Percentiles rank a stretch among this genome's conserved stretches.
phyloP scores from a whole-genome alignment of 2,329 filamentous ascomycete genomes.

The Blastomyces parvus region DNA sequence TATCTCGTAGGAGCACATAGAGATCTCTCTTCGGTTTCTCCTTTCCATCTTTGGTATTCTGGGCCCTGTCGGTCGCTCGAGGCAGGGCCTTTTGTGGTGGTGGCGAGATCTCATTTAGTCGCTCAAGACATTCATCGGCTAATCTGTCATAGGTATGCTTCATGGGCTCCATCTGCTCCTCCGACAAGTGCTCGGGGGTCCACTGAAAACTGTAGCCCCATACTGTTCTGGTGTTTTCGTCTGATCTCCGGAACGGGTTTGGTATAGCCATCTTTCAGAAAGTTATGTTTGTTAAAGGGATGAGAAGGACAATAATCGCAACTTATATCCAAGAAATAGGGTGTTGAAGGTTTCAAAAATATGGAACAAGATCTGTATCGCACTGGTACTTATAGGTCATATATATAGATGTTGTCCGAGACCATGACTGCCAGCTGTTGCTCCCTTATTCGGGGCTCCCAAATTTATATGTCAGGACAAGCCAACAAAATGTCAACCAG shows the following conservation, averaged over 20 bases:
- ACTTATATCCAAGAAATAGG: too few relatives aligned
- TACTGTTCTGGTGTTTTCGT: constrained; percentile 22
- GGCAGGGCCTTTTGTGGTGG: constrained; percentile 21
- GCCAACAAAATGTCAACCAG: neutral
- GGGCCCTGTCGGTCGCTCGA: constrained; percentile 12
- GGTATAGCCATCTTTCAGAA: constrained; percentile 21
- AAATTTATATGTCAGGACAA: neutral
- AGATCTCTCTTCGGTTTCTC: constrained; percentile 45
- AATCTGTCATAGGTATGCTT: constrained; percentile 60
- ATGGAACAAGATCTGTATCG: neutral
- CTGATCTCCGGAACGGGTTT: constrained; percentile 22
- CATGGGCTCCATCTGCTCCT: constrained; percentile 50
- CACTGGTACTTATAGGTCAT: neutral
- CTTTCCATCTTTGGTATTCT: neutral
- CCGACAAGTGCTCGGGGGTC: constrained; percentile 54
- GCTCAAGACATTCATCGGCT: constrained; percentile 55
- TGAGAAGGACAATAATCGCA: neutral
- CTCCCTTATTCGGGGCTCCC: neutral
- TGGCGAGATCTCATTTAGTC: constrained; percentile 53
- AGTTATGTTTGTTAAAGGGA: neutral
- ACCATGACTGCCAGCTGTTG: neutral
- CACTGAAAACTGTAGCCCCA: constrained; percentile 64
- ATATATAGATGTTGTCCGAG: neutral
- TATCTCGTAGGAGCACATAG: constrained; percentile 52
- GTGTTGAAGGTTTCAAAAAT: neutral